phyloP scores from a whole-genome alignment of 2,329 filamentous ascomycete species.

The Monosporascus cannonballus region DNA sequence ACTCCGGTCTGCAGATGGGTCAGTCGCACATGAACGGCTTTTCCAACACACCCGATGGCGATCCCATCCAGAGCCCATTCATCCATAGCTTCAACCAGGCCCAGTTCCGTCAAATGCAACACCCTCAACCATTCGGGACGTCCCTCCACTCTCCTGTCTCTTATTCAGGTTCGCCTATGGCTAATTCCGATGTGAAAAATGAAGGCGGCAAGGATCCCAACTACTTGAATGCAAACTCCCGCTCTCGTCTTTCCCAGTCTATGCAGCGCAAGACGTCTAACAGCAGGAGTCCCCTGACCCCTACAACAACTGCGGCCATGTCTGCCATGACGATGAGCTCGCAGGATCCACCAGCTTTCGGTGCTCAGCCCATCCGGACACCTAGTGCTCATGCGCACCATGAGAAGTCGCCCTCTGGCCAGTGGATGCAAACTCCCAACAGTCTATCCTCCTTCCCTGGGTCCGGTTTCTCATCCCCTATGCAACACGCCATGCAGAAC shows the following conservation, averaged over 20 bases:
- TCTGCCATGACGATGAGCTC: slow-evolving; percentile 62
- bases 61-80: slow-evolving; percentile 88
- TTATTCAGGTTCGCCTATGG: slow-evolving; percentile 44
- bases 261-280: slow-evolving; percentile 71
- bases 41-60: slow-evolving; percentile 86
- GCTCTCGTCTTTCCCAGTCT: slow-evolving; percentile 52
- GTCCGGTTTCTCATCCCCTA: slow-evolving; percentile 82
- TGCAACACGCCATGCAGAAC: slow-evolving; percentile 59
- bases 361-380: slow-evolving; percentile 71
- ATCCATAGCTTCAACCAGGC: slow-evolving; percentile 70
- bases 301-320: slow-evolving; percentile 70
- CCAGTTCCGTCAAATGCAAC: slow-evolving; percentile 66
- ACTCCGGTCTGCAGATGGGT: slow-evolving; percentile 53
- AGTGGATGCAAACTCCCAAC: slow-evolving; percentile 83
- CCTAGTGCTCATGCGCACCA: slow-evolving; percentile 55
- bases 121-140: slow-evolving; percentile 48
- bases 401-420: slow-evolving; percentile 78
- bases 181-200: slow-evolving; percentile 42
- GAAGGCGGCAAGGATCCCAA: slow-evolving; percentile 43
- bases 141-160: slow-evolving; percentile 48
- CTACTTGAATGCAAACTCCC: slow-evolving; percentile 53
- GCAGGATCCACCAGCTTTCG: slow-evolving; percentile 65
- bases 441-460: slow-evolving; percentile 82
- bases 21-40: slow-evolving; percentile 70
- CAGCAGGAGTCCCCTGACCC: slow-evolving; percentile 74